Base-by-base conservation (phyloP, 768 basidiomycete genomes). In the Psilocybe azurescens region DNA sequence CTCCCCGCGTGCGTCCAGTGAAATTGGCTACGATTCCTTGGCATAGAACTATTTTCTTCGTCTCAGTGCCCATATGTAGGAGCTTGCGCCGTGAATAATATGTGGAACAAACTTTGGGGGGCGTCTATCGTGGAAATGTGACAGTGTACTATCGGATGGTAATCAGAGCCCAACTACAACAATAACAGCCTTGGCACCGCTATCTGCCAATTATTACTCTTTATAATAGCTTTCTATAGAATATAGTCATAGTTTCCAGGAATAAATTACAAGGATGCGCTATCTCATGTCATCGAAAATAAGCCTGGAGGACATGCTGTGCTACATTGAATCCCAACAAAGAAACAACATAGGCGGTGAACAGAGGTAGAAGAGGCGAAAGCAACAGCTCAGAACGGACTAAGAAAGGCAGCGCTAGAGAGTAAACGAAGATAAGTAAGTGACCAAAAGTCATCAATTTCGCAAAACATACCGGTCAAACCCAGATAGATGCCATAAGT, bases 321-420 rank as follows among this genome's bases (percentile, higher is more conserved):
- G 94, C 89, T 61, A 97, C 84, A 72, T 97, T 97, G 81, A 96
- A 94, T 6, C 96, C 96, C 33, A 97, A 78, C 57, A 99, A 77
- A 20, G 93, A 94, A 41, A 93, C 79, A 60, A 97, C 83, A 75
- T 95, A 99, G 62, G 89, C 89, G 30, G 84, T 88, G 70, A 97
- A 92, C 50, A 97, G 78, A 24, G 96, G 94, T 28, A 97, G 80
- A 47, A 98, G 77, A 2, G 96, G 97, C 11, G 94, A 87, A n/a
- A 99, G 86, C 49, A 99, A 84, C 46, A 97, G 80, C 74, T 96
- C 94, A 14, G 93, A 88, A 30, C 95, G 91, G 64, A 94, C 85
- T 60, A 99, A 85, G 78, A 98, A 99, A 1, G 97, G 97, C n/a
- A 99, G 80, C 28, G 95, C 96, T 91, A 67, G 38, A 58, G 24